Evolutionary conservation across 805 yeast species (phyloP), one percentile per base, ranked within the genome.

Genomic region (Pichia thaimueangensis): DNA sequence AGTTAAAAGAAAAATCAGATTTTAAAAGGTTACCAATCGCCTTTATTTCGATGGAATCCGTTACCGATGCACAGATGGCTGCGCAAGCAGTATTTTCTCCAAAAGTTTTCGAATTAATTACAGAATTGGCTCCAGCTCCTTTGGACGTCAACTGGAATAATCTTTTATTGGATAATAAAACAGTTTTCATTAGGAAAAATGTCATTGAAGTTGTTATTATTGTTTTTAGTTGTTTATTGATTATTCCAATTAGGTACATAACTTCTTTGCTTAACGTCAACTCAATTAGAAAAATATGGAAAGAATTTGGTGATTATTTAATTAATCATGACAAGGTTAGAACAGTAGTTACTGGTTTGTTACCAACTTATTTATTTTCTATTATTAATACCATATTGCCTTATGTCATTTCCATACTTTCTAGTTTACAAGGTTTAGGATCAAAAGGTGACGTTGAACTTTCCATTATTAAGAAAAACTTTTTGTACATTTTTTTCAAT

Each of bases 21-120:
- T 75, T 74, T 55, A 59, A 59, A 39, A 70, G 70, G 25, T 52
- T 70, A 3, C 61, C 71, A 1, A 59, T 69, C 30, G 81, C 81
- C 1, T 93, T 93, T 62, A 80, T 91, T 13, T 93, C 97, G 0
- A 83, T 93, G 95, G 86, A 84, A 47, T 76, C 93, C 0, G 97
- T 89, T 4, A 91, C 96, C 0, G 84, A 86, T 58, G 97, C 98
- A 1, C 98, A 93, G 60, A 83, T 93, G 88, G 86, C 95, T 5
- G 96, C 97, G 0, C 98, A 93, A 62, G 93, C 97, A 0, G 86
- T 91, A 0, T 66, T 93, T 43, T 96, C 93, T 51, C 97, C 97
- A 0, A 76, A 83, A 45, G 86, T 89, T 3, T 82, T 85, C 58
- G 86, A 82, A 45, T 69, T 93, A 42, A 85, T 88, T 28, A 85